phyloP scores from a whole-genome alignment of 768 basidiomycete genomes.

The Fomitopsis serialis region DNA sequence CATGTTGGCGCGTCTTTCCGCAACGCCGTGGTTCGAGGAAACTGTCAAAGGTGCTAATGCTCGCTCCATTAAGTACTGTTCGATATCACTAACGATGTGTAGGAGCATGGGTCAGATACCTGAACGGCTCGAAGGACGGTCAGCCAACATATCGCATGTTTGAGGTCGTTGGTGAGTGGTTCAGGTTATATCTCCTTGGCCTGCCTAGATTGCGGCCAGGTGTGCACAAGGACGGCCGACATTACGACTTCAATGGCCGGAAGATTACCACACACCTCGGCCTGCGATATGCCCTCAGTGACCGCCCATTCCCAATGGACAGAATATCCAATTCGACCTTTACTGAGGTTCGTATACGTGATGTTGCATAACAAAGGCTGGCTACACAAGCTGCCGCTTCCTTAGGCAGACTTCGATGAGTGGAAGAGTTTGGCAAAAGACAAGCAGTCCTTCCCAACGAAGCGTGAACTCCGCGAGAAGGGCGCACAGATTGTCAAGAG shows the following conservation, averaged over 20 bases:
- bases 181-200: too few relatives aligned
- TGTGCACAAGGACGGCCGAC: background rate
- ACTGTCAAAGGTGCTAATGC: constrained; percentile 80
- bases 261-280: background rate
- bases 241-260: constrained; percentile 5
- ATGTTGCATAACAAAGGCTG: background rate
- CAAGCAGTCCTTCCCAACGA: constrained; percentile 49
- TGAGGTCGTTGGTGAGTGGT: constrained; percentile 63
- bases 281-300: background rate
- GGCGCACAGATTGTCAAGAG: constrained; percentile 54
- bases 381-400: background rate
- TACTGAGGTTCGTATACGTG: constrained; percentile 42
- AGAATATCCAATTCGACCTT: constrained; percentile 77
- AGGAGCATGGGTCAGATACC: constrained; percentile 86
- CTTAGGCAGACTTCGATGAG: background rate
- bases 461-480: constrained; percentile 63
- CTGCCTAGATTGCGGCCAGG: background rate
- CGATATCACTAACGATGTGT: background rate
- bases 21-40: constrained; percentile 83
- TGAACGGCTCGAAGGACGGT: constrained; percentile 59
- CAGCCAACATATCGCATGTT: constrained; percentile 76
- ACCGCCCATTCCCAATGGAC: constrained; percentile 64
- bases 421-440: background rate
- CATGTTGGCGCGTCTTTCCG: constrained; percentile 62
- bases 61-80: too few relatives aligned